A percentile compares a stretch with the other conserved stretches of the same genome.
Evolutionary conservation across 345 rosid genomes (phyloP).

Genomic region (Iberis pinnata): DNA sequence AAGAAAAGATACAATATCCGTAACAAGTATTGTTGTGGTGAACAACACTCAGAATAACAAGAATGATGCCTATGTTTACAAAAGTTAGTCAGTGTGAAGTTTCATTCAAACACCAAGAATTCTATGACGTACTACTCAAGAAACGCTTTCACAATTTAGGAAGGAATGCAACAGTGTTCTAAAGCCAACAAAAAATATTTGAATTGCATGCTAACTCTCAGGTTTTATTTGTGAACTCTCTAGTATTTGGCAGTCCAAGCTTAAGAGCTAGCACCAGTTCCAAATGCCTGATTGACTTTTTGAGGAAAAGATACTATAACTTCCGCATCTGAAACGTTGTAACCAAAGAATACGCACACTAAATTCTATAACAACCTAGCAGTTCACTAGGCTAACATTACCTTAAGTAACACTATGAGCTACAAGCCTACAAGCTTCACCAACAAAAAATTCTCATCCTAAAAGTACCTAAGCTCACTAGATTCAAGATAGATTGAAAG

Average conservation of each 20-base stretch:
- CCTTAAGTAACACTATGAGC: slow-evolving; percentile 4
- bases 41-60: slow-evolving; percentile 7
- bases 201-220: neutral
- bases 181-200: neutral
- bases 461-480: neutral
- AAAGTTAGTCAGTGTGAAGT: neutral
- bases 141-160: neutral
- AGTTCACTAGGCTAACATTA: slow-evolving; percentile 10
- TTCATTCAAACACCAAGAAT: slow-evolving; percentile 4
- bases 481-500: neutral
- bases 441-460: neutral
- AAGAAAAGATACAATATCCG: neutral
- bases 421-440: slow-evolving; percentile 5
- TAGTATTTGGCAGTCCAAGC: neutral
- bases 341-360: slow-evolving; percentile 7
- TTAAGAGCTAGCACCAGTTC: neutral
- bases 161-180: neutral
- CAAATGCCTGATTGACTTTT: no score
- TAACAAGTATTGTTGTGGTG: neutral
- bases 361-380: neutral
- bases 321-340: neutral
- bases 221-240: slow-evolving; percentile 1
- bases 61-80: no score
- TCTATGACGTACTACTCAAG: neutral
- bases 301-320: no score